Evolutionary conservation across 352 stramenopile species (phyloP), one percentile per base, ranked within the genome.

Genomic region (Phytophthora aleatoria): DNA sequence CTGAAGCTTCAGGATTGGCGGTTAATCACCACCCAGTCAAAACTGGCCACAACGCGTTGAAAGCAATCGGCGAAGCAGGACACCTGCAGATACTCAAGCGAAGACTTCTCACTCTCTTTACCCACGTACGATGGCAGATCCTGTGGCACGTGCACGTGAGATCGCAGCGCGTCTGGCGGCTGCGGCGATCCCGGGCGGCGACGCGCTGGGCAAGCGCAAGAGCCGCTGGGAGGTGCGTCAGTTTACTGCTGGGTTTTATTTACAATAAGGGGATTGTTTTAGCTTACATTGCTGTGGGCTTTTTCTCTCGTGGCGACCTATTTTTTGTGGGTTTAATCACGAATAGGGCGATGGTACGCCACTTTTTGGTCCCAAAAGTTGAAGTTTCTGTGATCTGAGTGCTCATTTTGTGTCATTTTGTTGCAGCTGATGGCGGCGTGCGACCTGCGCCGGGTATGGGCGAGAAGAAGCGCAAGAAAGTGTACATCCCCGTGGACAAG

Each of bases 401-500:
- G 20, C 20, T 20, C 20, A 20, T 20, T 20, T 20, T 11, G 5
- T 24, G 6, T 61, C 20, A 20, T 50, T 35, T 24, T 62, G 15
- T 55, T 41, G 28, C 48, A 83, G 71, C 50, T n/a, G 79, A 85
- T 60, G 67, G 72, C 16, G 74, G 79, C 1, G 45, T 39, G 24
- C 68, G 79, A 50, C 61, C 76, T 26, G 68, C 64, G 1, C 74
- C 75, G 11, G 73, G 79, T 16, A 61, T 75, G 45, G 74, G 67
- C 26, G 74, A 77, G 5, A 92, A 91, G 75, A 96, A 94, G 71
- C 77, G 74, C 67, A 96, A 96, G 80, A 97, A 97, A 80, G 82
- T 97, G 45, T 96, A 94, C 73, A 97, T 97, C 43, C 88, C 91
- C 5, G 84, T 94, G 57, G 89, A 95, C 59, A 92, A 96, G 59